phyloP scores from a whole-genome alignment of 2,329 filamentous ascomycete genomes.

The Calonectria hongkongensis region DNA sequence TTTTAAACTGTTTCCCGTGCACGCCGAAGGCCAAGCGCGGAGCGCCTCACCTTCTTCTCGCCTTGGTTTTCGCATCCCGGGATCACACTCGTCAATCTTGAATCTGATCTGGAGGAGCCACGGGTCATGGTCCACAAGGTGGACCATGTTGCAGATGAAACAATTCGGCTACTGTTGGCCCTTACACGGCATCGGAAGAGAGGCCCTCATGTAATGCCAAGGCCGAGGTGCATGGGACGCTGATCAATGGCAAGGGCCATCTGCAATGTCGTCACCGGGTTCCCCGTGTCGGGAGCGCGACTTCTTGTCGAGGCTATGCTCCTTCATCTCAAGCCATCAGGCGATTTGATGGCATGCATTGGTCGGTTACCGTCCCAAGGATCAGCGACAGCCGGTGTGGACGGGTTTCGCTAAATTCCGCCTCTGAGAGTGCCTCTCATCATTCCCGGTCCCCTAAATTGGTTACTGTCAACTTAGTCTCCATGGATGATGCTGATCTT shows the following conservation, averaged over 20 bases:
- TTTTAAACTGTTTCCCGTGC: neutral
- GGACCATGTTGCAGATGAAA: constrained; percentile 33
- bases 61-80: neutral
- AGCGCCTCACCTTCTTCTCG: neutral
- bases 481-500: constrained; percentile 22
- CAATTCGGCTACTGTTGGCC: constrained; percentile 25
- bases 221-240: constrained; percentile 7
- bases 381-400: constrained; percentile 22
- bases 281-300: constrained; percentile 5
- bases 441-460: constrained; percentile 8
- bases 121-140: constrained; percentile 18
- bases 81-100: constrained; percentile 27
- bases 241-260: neutral
- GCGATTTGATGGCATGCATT: constrained; percentile 20
- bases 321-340: constrained; percentile 9
- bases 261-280: constrained; percentile 16
- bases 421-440: constrained; percentile 11
- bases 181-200: constrained; percentile 14
- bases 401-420: constrained; percentile 12
- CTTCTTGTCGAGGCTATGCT: constrained; percentile 17
- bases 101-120: constrained; percentile 25
- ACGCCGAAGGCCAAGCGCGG: neutral
- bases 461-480: neutral
- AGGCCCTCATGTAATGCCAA: constrained; percentile 20
- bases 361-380: neutral